These are phyloP conservation scores for Fusarium subglutinans DNA, from an alignment of 2,329 filamentous ascomycete species.

Conservation along the genomic window DNA sequence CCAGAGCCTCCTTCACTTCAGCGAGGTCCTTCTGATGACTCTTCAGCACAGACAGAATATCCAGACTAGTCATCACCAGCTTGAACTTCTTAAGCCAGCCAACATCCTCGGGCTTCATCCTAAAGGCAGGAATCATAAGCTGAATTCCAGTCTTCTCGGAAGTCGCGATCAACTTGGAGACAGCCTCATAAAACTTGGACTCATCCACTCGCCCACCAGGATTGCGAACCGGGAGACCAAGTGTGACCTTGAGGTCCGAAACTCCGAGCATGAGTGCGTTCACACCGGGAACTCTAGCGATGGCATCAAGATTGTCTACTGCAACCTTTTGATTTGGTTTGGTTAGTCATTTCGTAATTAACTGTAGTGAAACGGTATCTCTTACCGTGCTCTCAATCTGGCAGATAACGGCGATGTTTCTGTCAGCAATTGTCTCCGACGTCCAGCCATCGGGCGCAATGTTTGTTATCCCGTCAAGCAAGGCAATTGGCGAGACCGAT, in stretches of 20 bases:
- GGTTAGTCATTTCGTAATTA: neutral
- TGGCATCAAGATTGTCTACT: neutral
- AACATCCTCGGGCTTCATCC: neutral
- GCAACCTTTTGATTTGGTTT: neutral
- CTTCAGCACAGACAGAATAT: neutral
- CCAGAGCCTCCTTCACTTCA: neutral
- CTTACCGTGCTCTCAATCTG: neutral
- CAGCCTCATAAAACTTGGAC: neutral
- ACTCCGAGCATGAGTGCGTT: neutral
- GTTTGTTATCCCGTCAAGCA: neutral
- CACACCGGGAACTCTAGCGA: neutral
- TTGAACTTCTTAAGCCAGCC: neutral
- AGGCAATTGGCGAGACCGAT: neutral
- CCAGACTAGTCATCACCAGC: neutral
- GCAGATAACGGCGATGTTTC: neutral
- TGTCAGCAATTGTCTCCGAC: neutral
- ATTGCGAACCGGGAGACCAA: neutral
- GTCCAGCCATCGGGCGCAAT: neutral
- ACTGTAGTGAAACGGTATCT: neutral
- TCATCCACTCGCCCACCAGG: neutral
- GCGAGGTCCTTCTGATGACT: neutral
- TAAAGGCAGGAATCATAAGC: conserved; percentile 1
- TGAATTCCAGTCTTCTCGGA: neutral
- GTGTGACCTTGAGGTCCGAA: neutral
- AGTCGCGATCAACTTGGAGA: neutral